Evolutionary conservation across 345 rosid species (phyloP).

Genomic region (Psidium friedrichsthalianum): DNA sequence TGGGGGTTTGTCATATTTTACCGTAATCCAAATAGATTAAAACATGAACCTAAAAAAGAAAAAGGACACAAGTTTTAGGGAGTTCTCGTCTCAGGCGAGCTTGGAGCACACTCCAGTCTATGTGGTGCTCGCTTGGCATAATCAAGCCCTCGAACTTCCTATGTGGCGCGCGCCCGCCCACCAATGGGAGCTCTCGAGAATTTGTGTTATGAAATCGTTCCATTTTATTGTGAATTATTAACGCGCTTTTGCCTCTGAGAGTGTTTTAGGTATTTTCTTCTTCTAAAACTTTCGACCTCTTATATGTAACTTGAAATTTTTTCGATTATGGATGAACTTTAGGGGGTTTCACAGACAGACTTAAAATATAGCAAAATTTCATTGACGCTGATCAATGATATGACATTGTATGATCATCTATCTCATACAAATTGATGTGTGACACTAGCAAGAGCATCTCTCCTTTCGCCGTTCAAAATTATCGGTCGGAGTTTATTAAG

Average conservation of each 20-base stretch:
- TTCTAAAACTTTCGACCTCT: background rate
- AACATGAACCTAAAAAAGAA: background rate
- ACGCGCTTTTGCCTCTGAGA: background rate
- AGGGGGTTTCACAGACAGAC: background rate
- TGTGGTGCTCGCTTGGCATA: background rate
- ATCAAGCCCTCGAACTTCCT: background rate
- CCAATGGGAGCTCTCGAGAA: background rate
- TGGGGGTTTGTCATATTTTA: too few relatives aligned
- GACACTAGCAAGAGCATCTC: background rate
- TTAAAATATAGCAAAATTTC: too few relatives aligned
- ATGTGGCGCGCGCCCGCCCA: background rate
- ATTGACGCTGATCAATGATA: too few relatives aligned
- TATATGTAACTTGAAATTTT: background rate
- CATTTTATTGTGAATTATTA: background rate
- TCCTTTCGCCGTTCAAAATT: background rate
- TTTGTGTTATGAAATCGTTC: background rate
- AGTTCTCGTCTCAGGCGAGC: background rate
- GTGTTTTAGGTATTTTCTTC: background rate
- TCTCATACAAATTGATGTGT: background rate
- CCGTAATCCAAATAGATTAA: too few relatives aligned
- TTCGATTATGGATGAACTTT: too few relatives aligned
- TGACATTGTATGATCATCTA: background rate
- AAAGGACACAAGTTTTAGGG: background rate
- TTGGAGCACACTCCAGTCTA: background rate
- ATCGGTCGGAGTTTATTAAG: background rate